Evolutionary conservation across 306 rosid genomes (phyloP).

Genomic region (Rosa lucieae): DNA sequence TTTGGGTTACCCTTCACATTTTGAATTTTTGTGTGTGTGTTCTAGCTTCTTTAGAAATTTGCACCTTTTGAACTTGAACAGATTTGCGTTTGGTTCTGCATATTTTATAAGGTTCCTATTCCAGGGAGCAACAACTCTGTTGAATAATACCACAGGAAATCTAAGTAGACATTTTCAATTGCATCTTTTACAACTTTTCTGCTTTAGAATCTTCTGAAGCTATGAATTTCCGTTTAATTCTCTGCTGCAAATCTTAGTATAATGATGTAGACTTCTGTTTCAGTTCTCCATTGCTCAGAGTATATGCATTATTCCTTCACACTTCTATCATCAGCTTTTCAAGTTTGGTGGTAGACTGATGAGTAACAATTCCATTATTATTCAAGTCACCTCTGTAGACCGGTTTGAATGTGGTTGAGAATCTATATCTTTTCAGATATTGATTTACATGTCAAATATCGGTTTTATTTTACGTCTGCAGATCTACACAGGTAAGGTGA

Average conservation of each 20-base stretch:
- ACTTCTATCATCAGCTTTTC: not conserved
- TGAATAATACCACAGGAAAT: not conserved
- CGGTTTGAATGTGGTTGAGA: not conserved
- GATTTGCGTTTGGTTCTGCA: not conserved
- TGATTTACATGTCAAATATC: too few relatives aligned
- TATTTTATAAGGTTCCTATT: not conserved
- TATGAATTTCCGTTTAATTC: not conserved
- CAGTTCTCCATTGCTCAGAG: not conserved
- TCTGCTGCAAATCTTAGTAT: not conserved
- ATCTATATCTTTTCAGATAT: not conserved
- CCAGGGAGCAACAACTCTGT: not conserved
- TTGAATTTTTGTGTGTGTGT: not conserved
- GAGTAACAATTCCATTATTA: too few relatives aligned
- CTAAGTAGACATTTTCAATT: not conserved
- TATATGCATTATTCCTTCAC: not conserved
- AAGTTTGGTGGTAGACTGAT: too few relatives aligned
- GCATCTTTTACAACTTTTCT: not conserved
- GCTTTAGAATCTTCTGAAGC: not conserved
- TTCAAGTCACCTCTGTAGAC: not conserved
- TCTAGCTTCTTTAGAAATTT: not conserved
- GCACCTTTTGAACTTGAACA: not conserved
- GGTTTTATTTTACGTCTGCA: constrained; percentile 21
- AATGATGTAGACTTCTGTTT: not conserved
- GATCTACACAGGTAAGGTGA: constrained; percentile 52
- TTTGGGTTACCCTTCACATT: not conserved